These are phyloP conservation scores for Cornus kousa DNA, from an alignment of 148 eudicot species.

Conservation along the genomic window DNA sequence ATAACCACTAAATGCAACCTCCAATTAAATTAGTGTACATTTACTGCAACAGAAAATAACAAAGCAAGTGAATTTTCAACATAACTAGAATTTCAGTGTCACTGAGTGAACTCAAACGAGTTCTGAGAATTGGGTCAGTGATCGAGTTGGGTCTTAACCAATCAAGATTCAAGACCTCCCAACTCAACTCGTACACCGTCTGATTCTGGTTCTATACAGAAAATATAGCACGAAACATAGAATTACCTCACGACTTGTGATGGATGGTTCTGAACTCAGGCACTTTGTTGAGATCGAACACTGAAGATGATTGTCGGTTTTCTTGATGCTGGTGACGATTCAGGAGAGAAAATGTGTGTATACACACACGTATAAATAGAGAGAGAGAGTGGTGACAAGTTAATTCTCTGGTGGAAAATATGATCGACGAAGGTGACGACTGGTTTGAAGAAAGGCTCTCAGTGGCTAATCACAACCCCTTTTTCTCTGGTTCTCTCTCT, in stretches of 20 bases:
- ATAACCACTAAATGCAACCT: slow-evolving; percentile 3
- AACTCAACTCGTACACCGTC: not conserved
- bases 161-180: too few relatives aligned
- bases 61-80: not conserved
- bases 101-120: not conserved
- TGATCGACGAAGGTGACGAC: not conserved
- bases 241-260: not conserved
- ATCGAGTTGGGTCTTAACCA: not conserved
- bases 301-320: not conserved
- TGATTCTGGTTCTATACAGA: not conserved
- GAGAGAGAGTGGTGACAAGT: too few relatives aligned
- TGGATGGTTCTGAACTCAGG: not conserved
- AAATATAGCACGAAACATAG: not conserved
- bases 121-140: not conserved
- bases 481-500: not conserved
- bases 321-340: not conserved
- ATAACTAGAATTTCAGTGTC: not conserved
- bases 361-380: too few relatives aligned
- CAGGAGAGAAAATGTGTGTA: not conserved
- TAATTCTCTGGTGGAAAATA: not conserved
- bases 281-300: not conserved
- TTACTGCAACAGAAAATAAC: not conserved
- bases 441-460: not conserved
- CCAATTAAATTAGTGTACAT: not conserved
- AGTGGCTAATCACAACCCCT: not conserved